A percentile compares a stretch with the other conserved stretches of the same genome.
These are phyloP conservation scores for Aristolochia contorta DNA, from an alignment of 164 flowering plant species.

Conservation along the genomic window DNA sequence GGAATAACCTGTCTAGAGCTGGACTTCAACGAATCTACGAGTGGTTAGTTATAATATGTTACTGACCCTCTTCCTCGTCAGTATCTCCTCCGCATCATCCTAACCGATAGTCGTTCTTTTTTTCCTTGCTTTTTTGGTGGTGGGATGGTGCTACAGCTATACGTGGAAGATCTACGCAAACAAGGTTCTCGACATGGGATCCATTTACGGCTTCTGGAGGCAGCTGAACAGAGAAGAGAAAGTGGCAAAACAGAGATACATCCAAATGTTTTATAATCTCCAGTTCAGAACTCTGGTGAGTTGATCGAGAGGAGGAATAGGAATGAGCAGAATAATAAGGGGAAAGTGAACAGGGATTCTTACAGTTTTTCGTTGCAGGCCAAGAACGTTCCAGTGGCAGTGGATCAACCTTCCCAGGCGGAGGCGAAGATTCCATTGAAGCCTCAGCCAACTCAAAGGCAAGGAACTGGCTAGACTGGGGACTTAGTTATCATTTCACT, in stretches of 20 bases:
- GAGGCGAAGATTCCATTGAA: conserved; percentile 13
- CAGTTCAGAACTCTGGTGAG: conserved; percentile 71
- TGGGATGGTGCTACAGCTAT: conserved; percentile 73
- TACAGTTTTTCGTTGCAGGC: conserved; percentile 27
- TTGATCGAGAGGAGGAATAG: neutral
- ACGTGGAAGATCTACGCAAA: conserved; percentile 99
- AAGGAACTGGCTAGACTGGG: neutral
- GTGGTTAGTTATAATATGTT: conserved; percentile 36
- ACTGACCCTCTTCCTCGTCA: neutral
- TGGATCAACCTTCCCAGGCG: conserved; percentile 14
- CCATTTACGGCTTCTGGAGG: conserved; percentile 77
- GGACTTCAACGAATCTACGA: conserved; percentile 72
- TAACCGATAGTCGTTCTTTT: neutral
- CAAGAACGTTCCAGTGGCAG: conserved; percentile 33
- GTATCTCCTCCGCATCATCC: neutral
- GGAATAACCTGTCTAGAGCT: conserved; percentile 52
- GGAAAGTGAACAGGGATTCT: too few relatives aligned
- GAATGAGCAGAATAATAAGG: too few relatives aligned
- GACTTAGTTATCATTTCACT: neutral
- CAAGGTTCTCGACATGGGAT: conserved; percentile 82
- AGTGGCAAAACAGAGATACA: conserved; percentile 69
- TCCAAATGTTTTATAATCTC: conserved; percentile 69
- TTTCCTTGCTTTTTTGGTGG: too few relatives aligned
- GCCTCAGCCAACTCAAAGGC: conserved; percentile 21
- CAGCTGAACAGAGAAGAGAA: conserved; percentile 61